These are phyloP conservation scores for Peronosclerospora sorghi DNA, from an alignment of 352 stramenopile genomes.

Conservation along the genomic window DNA sequence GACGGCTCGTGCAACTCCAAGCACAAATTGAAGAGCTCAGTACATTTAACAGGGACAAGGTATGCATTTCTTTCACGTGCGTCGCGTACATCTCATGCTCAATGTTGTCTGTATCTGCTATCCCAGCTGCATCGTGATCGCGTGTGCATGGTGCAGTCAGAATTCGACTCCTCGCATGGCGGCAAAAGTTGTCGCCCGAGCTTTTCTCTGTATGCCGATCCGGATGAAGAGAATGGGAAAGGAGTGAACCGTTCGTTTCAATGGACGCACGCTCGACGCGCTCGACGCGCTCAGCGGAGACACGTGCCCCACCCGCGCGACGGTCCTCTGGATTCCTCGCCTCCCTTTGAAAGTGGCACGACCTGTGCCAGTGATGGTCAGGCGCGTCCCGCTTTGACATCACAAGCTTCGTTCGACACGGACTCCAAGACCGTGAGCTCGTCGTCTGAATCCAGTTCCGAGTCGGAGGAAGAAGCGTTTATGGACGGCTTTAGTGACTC, in stretches of 20 bases:
- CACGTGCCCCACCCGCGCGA: constrained; percentile 10
- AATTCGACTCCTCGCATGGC: constrained; percentile 38
- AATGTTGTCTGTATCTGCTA: too few relatives aligned
- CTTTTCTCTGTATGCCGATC: constrained; percentile 16
- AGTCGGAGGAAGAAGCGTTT: constrained; percentile 78
- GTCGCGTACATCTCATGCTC: not conserved
- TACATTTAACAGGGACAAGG: constrained; percentile 73
- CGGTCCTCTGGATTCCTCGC: too few relatives aligned
- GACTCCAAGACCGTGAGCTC: constrained; percentile 53
- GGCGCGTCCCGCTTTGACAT: constrained; percentile 8
- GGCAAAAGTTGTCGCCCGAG: constrained; percentile 18
- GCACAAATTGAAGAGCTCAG: constrained; percentile 84
- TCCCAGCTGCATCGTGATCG: constrained; percentile 59
- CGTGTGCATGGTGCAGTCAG: constrained; percentile 47
- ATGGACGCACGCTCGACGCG: constrained; percentile 17
- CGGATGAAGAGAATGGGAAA: constrained; percentile 35
- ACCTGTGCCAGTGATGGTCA: not conserved
- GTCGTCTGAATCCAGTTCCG: constrained; percentile 66
- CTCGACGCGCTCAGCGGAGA: constrained; percentile 29
- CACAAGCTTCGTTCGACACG: constrained; percentile 23
- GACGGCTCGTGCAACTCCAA: constrained; percentile 88
- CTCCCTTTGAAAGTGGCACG: not conserved
- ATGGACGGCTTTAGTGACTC: constrained; percentile 69
- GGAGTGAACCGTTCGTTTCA: constrained; percentile 29
- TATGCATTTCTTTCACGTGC: constrained; percentile 9